Evolutionary conservation across 2,329 filamentous ascomycete genomes (phyloP).

Genomic region (Apiospora marii): DNA sequence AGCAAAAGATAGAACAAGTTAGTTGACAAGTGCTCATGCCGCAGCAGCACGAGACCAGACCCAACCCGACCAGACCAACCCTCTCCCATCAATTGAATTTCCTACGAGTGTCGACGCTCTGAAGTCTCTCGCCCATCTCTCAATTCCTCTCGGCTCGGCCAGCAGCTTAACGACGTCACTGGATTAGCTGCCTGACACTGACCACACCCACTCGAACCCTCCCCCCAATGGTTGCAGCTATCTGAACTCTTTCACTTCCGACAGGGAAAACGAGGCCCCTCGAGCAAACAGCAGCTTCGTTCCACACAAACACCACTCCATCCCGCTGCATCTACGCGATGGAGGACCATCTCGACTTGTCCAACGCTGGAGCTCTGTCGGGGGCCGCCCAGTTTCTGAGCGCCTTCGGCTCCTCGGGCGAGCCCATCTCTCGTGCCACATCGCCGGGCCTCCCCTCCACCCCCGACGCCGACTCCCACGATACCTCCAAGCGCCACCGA

Average conservation of each 20-base stretch:
- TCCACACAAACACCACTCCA: conserved; percentile 16
- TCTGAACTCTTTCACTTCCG: conserved; percentile 10
- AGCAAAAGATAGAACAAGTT: background rate
- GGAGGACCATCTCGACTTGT: conserved; percentile 48
- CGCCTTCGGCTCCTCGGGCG: conserved; percentile 53
- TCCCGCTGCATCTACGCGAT: conserved; percentile 35
- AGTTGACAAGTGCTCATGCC: background rate
- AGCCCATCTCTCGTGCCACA: conserved; percentile 84
- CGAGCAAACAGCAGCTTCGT: conserved; percentile 18
- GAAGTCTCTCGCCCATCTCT: background rate
- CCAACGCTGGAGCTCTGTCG: conserved; percentile 47
- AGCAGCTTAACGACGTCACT: conserved; percentile 5
- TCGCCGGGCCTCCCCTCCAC: conserved; percentile 74
- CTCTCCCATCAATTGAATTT: background rate
- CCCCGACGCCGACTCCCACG: conserved; percentile 51
- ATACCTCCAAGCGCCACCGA: conserved; percentile 73
- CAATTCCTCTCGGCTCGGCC: background rate
- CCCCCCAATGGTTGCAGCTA: conserved; percentile 4
- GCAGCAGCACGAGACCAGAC: background rate
- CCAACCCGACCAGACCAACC: background rate
- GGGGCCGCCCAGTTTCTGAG: conserved; percentile 48
- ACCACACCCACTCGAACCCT: background rate
- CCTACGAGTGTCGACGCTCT: background rate
- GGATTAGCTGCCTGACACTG: conserved; percentile 1
- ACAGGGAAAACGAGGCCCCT: conserved; percentile 12